Evolutionary conservation across 495 filamentous ascomycete species (phyloP).

Genomic region (Cairneyella variabilis): DNA sequence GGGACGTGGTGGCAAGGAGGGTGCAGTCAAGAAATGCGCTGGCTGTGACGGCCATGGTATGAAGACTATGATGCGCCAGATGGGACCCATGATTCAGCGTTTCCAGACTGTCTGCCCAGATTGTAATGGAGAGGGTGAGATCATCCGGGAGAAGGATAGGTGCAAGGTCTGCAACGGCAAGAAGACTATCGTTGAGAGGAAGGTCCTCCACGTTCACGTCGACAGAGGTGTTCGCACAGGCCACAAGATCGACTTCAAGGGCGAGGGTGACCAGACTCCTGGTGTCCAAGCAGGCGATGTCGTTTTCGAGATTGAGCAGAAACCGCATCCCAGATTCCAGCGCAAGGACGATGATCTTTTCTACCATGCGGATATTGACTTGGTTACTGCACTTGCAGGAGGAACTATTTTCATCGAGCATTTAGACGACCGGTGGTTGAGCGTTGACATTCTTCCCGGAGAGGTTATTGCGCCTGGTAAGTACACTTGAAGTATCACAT

Average conservation of each 20-base stretch:
- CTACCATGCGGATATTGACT: slow-evolving; percentile 92
- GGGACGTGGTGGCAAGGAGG: slow-evolving; percentile 95
- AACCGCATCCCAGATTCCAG: slow-evolving; percentile 92
- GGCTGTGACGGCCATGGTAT: slow-evolving; percentile 92
- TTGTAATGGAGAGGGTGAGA: slow-evolving; percentile 95
- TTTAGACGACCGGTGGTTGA: slow-evolving; percentile 94
- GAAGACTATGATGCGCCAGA: slow-evolving; percentile 99
- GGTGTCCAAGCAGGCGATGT: slow-evolving; percentile 92
- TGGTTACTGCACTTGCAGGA: slow-evolving; percentile 91
- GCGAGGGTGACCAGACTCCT: slow-evolving; percentile 95
- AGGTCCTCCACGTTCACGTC: slow-evolving; percentile 97
- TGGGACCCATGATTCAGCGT: slow-evolving; percentile 99
- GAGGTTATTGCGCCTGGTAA: slow-evolving; percentile 92
- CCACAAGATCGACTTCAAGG: slow-evolving; percentile 92
- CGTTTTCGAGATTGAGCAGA: slow-evolving; percentile 96
- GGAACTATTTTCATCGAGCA: slow-evolving; percentile 90
- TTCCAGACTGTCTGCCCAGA: slow-evolving; percentile 99
- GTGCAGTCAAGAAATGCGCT: slow-evolving; percentile 85
- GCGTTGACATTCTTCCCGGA: slow-evolving; percentile 82
- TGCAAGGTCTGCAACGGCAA: slow-evolving; percentile 94
- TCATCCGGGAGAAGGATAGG: slow-evolving; percentile 89
- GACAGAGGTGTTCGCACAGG: slow-evolving; percentile 91
- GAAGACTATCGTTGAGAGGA: slow-evolving; percentile 96
- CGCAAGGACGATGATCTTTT: slow-evolving; percentile 95
- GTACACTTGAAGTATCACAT: slow-evolving; percentile 27